Evolutionary conservation across 2,329 filamentous ascomycete genomes (phyloP).

Genomic region (Aspergillus calidoustus): DNA sequence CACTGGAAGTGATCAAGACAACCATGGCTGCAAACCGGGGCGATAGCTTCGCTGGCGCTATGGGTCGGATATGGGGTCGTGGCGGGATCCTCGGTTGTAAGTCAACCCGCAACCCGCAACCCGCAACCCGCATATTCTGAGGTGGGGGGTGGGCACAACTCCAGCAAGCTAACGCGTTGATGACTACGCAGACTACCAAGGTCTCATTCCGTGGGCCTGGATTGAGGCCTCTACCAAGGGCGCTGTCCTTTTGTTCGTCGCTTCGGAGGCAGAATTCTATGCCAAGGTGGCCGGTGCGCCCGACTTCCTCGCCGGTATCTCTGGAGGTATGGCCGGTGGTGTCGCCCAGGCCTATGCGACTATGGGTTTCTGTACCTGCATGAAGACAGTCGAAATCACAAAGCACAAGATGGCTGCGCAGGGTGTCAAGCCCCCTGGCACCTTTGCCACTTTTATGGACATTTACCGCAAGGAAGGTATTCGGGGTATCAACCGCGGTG

Average conservation of each 20-base stretch:
- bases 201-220: constrained; percentile 99
- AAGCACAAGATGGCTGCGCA: constrained; percentile 90
- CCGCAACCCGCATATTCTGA: constrained; percentile 17
- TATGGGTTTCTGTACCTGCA: constrained; percentile 99
- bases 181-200: constrained; percentile 81
- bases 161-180: constrained; percentile 17
- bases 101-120: constrained; percentile 40
- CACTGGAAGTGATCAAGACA: constrained; percentile 98
- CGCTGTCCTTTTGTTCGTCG: constrained; percentile 97
- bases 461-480: constrained; percentile 97
- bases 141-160: constrained; percentile 21
- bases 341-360: constrained; percentile 98
- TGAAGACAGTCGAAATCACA: constrained; percentile 99
- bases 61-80: constrained; percentile 88
- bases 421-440: constrained; percentile 84
- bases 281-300: constrained; percentile 80
- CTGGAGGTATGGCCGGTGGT: constrained; percentile 89
- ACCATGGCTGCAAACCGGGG: constrained; percentile 97
- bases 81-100: constrained; percentile 93
- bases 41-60: constrained; percentile 81
- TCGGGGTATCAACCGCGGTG: constrained; percentile 94
- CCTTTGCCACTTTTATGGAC: constrained; percentile 93
- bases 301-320: constrained; percentile 87
- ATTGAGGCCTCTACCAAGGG: constrained; percentile 99
- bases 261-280: constrained; percentile 96